phyloP scores from a whole-genome alignment of 2,329 filamentous ascomycete genomes.

The Phoma sp. region DNA sequence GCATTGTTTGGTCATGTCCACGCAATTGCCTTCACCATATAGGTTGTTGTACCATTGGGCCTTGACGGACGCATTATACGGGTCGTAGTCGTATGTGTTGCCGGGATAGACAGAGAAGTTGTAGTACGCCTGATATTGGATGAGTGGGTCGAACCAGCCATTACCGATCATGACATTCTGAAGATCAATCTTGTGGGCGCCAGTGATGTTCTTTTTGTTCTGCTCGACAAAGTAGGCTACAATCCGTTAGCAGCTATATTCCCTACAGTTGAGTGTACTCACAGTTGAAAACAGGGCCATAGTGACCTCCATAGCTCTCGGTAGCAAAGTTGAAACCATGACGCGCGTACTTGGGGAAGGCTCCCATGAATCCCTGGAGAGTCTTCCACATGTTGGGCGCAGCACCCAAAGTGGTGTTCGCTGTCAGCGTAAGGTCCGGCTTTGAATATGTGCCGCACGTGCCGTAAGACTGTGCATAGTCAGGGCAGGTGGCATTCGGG shows the following conservation, averaged over 20 bases:
- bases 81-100: conserved; percentile 63
- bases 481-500: conserved; percentile 56
- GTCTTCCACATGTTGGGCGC: conserved; percentile 67
- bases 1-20: conserved; percentile 64
- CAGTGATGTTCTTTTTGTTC: conserved; percentile 52
- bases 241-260: neutral
- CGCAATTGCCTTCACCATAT: conserved; percentile 66
- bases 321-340: conserved; percentile 62
- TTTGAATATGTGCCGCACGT: conserved; percentile 64
- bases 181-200: conserved; percentile 56
- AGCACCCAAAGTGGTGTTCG: conserved; percentile 59
- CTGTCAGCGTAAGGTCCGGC: conserved; percentile 57
- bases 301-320: conserved; percentile 65
- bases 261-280: conserved; percentile 9
- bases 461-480: conserved; percentile 51
- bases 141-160: conserved; percentile 63
- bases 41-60: conserved; percentile 64
- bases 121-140: conserved; percentile 64
- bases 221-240: conserved; percentile 54
- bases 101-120: conserved; percentile 63
- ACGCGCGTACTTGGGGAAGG: conserved; percentile 56
- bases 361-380: conserved; percentile 67
- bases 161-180: conserved; percentile 63
- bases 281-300: conserved; percentile 61
- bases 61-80: conserved; percentile 58